Conservation (phyloP, 139 green algal genomes). For the Chlamydomonas sp. region DNA sequence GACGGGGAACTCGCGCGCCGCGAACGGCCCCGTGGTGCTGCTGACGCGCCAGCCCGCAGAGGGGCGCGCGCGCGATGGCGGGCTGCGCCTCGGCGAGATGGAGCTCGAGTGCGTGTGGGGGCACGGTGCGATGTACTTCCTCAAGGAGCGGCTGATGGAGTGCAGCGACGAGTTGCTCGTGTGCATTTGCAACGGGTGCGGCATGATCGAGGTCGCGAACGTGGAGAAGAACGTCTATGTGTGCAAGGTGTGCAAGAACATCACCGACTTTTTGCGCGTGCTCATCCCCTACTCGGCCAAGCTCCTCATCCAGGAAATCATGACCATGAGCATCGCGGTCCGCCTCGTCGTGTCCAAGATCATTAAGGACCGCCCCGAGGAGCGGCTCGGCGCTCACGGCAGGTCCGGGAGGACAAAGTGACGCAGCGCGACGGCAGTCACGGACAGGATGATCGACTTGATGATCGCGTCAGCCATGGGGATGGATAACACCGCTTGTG, state of each 20-base stretch:
- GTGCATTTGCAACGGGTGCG: conserved; percentile 19
- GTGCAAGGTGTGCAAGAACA: conserved; percentile 18
- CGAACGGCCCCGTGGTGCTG: conserved; percentile 13
- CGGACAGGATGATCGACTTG: too few species aligned
- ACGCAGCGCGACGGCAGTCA: too few species aligned
- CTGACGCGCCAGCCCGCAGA: conserved; percentile 15
- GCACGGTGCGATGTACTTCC: conserved; percentile 15
- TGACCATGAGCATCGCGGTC: conserved; percentile 28
- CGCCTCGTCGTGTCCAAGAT: too few species aligned
- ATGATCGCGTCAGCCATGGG: too few species aligned
- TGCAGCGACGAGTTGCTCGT: conserved; percentile 5
- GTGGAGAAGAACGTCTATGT: conserved; percentile 4
- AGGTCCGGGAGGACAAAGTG: too few species aligned
- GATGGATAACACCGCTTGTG: too few species aligned
- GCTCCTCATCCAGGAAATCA: conserved; percentile 24
- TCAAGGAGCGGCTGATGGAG: conserved; percentile 22
- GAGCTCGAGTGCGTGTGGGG: conserved; percentile 41
- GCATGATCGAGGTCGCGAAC: conserved; percentile 1
- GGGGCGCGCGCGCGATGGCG: conserved; percentile 23
- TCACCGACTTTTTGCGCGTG: conserved; percentile 10
- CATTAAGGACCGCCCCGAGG: too few species aligned
- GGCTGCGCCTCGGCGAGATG: conserved; percentile 66
- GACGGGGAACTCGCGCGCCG: conserved; percentile 10
- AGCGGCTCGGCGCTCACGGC: too few species aligned
- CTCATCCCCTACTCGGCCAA: conserved; percentile 31